Percentiles rank a stretch among this genome's conserved stretches.
Evolutionary conservation across 2,329 filamentous ascomycete genomes (phyloP).

Genomic region (Leptographium radiaticola): DNA sequence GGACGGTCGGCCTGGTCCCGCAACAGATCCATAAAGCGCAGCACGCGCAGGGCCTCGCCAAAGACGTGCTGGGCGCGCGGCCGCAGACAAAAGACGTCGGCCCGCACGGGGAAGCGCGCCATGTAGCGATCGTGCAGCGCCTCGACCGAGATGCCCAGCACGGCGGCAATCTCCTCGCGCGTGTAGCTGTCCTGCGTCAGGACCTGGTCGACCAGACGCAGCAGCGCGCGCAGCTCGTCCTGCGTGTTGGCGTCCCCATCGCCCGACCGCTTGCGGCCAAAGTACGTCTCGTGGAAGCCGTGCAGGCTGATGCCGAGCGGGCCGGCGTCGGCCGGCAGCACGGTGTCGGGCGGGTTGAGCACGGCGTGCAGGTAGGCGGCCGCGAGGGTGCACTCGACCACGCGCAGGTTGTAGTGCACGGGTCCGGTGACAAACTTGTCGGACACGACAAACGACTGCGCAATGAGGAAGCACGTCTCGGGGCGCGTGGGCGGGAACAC

Average conservation of each 20-base stretch:
- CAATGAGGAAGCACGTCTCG: conserved; percentile 82
- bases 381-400: conserved; percentile 88
- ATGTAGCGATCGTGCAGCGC: conserved; percentile 70
- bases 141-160: conserved; percentile 54
- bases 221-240: conserved; percentile 60
- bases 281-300: conserved; percentile 78
- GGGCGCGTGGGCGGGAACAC: conserved; percentile 70
- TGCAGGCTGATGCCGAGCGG: conserved; percentile 74
- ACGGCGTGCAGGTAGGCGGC: conserved; percentile 53
- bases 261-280: conserved; percentile 37
- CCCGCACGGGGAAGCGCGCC: conserved; percentile 78
- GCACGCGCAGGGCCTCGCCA: conserved; percentile 73
- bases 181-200: conserved; percentile 77
- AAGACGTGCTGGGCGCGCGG: conserved; percentile 88
- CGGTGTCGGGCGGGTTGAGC: conserved; percentile 40
- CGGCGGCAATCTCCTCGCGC: conserved; percentile 62
- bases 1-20: conserved; percentile 34
- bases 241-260: conserved; percentile 21
- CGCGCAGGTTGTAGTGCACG: conserved; percentile 90
- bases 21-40: conserved; percentile 72
- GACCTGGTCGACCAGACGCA: conserved; percentile 56
- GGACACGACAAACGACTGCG: conserved; percentile 84
- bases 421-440: conserved; percentile 93
- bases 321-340: conserved; percentile 62
- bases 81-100: conserved; percentile 74